phyloP scores from a whole-genome alignment of 2,329 filamentous ascomycete genomes.

The Aaosphaeria pasadenensis region DNA sequence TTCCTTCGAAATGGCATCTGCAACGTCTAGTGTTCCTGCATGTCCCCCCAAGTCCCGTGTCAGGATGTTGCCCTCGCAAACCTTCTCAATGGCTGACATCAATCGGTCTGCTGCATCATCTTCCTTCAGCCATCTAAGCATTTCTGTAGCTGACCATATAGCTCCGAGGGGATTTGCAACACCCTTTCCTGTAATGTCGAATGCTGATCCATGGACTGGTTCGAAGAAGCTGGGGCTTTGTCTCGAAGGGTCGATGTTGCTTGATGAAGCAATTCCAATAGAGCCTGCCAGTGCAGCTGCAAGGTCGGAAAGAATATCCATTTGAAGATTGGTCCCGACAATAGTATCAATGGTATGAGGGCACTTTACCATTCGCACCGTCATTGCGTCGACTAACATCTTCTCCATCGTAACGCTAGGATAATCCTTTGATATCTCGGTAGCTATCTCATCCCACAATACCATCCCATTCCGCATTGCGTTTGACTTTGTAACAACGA shows the following conservation, averaged over 20 bases:
- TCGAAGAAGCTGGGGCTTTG: conserved; percentile 61
- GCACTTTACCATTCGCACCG: conserved; percentile 60
- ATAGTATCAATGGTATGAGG: conserved; percentile 61
- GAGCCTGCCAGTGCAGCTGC: conserved; percentile 67
- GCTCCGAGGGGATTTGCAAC: conserved; percentile 58
- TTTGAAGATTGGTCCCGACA: conserved; percentile 60
- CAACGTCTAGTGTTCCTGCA: conserved; percentile 41
- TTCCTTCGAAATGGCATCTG: conserved; percentile 35
- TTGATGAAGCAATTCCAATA: conserved; percentile 70
- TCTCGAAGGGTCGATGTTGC: conserved; percentile 64
- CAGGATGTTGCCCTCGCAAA: conserved; percentile 51
- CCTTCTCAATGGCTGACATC: conserved; percentile 53
- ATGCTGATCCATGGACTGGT: conserved; percentile 59
- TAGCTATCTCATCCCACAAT: conserved; percentile 63
- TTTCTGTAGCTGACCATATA: conserved; percentile 59
- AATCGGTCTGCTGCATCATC: conserved; percentile 49
- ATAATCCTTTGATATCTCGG: conserved; percentile 54
- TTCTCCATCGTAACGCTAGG: conserved; percentile 61
- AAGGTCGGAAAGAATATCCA: conserved; percentile 69
- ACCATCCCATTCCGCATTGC: conserved; percentile 67
- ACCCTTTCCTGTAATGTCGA: conserved; percentile 58
- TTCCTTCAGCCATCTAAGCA: conserved; percentile 58
- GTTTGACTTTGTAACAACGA: conserved; percentile 65
- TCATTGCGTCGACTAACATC: conserved; percentile 68
- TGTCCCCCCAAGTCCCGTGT: conserved; percentile 55